A percentile compares a stretch with the other conserved stretches of the same genome.
Conservation (phyloP, 1,139 yeast genomes). For the Petasospora fabianii region DNA sequence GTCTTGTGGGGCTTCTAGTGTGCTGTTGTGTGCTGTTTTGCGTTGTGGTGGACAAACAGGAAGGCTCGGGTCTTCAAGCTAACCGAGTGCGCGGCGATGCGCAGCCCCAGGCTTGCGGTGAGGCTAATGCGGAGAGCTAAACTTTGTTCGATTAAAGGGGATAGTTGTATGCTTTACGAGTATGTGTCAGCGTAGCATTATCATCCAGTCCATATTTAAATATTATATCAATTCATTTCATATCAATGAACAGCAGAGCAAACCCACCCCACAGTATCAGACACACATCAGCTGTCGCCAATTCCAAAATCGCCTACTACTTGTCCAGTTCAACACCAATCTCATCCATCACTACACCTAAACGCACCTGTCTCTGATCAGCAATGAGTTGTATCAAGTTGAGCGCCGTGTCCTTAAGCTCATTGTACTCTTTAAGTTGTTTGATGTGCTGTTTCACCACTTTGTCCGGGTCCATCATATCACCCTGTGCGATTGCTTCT, state of each 20-base stretch:
- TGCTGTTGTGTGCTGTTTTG: too few relatives aligned
- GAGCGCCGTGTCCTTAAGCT: slow-evolving; percentile 47
- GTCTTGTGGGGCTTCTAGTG: too few relatives aligned
- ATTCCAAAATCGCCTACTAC: not conserved
- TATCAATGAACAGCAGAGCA: too few relatives aligned
- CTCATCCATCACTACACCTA: slow-evolving; percentile 39
- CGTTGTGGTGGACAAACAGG: too few relatives aligned
- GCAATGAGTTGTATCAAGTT: slow-evolving; percentile 48
- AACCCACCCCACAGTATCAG: not conserved
- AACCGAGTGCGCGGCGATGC: too few relatives aligned
- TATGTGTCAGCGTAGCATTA: too few relatives aligned
- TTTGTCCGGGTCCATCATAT: slow-evolving; percentile 6
- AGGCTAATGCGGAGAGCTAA: too few relatives aligned
- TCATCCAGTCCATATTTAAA: too few relatives aligned
- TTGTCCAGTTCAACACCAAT: slow-evolving; percentile 23
- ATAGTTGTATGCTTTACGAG: too few relatives aligned
- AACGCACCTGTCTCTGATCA: slow-evolving; percentile 42
- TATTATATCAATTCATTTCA: not conserved
- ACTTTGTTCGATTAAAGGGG: too few relatives aligned
- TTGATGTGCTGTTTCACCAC: slow-evolving; percentile 41
- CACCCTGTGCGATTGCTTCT: slow-evolving; percentile 2
- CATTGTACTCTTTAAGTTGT: slow-evolving; percentile 44
- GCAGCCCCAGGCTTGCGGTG: too few relatives aligned
- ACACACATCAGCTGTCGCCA: not conserved
- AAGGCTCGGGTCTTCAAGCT: too few relatives aligned